These are phyloP conservation scores for Suhomyces bolitotheri DNA, from an alignment of 1,139 yeast genomes.

Conservation along the genomic window DNA sequence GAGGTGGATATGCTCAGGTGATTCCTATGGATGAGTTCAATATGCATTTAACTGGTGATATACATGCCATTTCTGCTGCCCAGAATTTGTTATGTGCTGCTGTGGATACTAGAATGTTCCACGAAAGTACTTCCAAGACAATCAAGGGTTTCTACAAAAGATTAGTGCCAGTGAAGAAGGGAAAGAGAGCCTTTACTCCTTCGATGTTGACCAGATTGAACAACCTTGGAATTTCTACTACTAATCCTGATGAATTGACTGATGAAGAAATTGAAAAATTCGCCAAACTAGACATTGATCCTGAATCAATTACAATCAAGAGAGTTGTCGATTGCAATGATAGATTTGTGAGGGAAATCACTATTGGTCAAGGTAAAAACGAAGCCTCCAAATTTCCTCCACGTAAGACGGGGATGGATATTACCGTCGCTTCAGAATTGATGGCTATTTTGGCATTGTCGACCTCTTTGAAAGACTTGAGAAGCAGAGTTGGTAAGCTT, in stretches of 20 bases:
- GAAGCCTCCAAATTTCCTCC: conserved; percentile 70
- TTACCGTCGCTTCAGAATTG: conserved; percentile 95
- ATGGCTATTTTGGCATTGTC: conserved; percentile 97
- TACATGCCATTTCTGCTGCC: conserved; percentile 96
- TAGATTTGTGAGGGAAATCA: conserved; percentile 86
- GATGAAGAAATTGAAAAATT: conserved; percentile 74
- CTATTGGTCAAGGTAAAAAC: conserved; percentile 91
- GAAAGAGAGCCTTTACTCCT: conserved; percentile 72
- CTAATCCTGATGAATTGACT: conserved; percentile 81
- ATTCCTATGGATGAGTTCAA: conserved; percentile 99
- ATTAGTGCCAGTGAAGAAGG: conserved; percentile 85
- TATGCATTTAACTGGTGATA: conserved; percentile 97
- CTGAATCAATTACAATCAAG: conserved; percentile 92
- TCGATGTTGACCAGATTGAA: conserved; percentile 77
- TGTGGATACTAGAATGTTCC: conserved; percentile 96
- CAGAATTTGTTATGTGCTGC: conserved; percentile 96
- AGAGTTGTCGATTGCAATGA: conserved; percentile 97
- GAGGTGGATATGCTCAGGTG: conserved; percentile 98
- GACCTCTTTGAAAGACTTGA: conserved; percentile 78
- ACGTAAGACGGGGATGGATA: conserved; percentile 92
- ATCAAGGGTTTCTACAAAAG: conserved; percentile 83
- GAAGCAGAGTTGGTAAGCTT: conserved; percentile 86
- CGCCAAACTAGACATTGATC: conserved; percentile 89
- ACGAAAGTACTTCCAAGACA: conserved; percentile 85
- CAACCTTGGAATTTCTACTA: conserved; percentile 78